Evolutionary conservation across 768 basidiomycete species (phyloP), one percentile per base, ranked within the genome.

Genomic region (Russula abietina): DNA sequence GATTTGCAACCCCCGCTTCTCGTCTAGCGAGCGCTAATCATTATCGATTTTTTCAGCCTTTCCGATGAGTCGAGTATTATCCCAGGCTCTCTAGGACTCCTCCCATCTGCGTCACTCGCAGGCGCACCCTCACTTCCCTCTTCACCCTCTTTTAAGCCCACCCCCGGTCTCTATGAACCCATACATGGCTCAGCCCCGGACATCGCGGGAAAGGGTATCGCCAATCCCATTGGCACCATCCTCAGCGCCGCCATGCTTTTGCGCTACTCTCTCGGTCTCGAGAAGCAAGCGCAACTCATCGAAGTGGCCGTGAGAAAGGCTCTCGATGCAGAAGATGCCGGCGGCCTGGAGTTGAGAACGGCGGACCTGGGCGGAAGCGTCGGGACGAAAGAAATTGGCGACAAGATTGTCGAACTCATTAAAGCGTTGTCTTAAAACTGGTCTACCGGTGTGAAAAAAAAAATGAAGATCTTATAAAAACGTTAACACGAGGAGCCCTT

Each of bases 21-120:
- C 28, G 32, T 57, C 43, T 16, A 45, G 26, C 26, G 56, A 28
- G 52, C 28, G 28, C 46, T 53, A 50, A 61, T 57, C 54, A 48
- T 64, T 68, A 36, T 11, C 36, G 54, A n/a, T n/a, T 53, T 53
- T 53, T 54, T 48, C 70, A 98, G 94, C 70, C 83, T 99, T 43
- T 98, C 96, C 9, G 97, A 98, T 73, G 93, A 99, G 74, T 83
- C 87, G 14, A 98, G 95, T 68, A 93, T 98, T 68, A 98, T 99
- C 69, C 96, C 96, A 19, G 97, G 97, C 19, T 98, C 97, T 32
- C 86, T 99, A 11, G 97, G 97, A 55, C 82, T 99, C 24, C 80
- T 98, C 16, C 96, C 97, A 16, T 98, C 97, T 14, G 97, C 97
- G 33, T 98, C 95, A 16, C 84, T 99, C 10, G 91, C 95, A 2